Evolutionary conservation across 2,329 filamentous ascomycete genomes (phyloP).

Genomic region (Fusarium algeriense): DNA sequence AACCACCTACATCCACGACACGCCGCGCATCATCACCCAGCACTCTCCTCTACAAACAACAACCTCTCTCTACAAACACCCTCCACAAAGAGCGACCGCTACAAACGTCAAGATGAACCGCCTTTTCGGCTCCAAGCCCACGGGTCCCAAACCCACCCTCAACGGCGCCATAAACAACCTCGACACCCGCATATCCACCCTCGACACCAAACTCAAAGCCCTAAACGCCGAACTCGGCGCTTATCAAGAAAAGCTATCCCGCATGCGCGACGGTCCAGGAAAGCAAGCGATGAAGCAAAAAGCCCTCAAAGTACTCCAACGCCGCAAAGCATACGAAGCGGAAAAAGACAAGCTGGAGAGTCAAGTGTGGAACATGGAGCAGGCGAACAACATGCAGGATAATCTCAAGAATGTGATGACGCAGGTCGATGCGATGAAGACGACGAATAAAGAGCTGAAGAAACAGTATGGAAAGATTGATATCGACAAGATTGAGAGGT

Average conservation of each 20-base stretch:
- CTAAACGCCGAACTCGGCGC: slow-evolving; percentile 90
- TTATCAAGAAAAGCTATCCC: slow-evolving; percentile 87
- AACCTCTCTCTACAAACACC: rapidly evolving
- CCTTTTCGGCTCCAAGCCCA: slow-evolving; percentile 89
- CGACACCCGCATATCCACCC: slow-evolving; percentile 83
- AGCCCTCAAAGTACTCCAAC: slow-evolving; percentile 92
- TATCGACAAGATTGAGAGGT: slow-evolving; percentile 94
- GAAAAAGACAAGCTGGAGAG: slow-evolving; percentile 94
- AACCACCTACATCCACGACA: neutral
- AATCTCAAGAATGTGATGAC: slow-evolving; percentile 99
- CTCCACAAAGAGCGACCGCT: too few species aligned
- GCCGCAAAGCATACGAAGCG: slow-evolving; percentile 92
- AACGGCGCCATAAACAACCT: slow-evolving; percentile 85
- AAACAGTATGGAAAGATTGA: slow-evolving; percentile 98
- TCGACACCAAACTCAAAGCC: slow-evolving; percentile 94
- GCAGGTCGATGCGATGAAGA: slow-evolving; percentile 97
- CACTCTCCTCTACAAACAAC: neutral
- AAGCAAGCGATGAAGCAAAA: slow-evolving; percentile 95
- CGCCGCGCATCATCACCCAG: neutral
- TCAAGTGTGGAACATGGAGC: slow-evolving; percentile 99
- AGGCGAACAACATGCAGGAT: slow-evolving; percentile 98
- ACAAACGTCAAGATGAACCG: slow-evolving; percentile 80
- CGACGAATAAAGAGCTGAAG: slow-evolving; percentile 90
- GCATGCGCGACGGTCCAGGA: slow-evolving; percentile 95
- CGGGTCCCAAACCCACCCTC: slow-evolving; percentile 90